Conservation (phyloP, 148 eudicot genomes). For the Vaccinium corymbosum region DNA sequence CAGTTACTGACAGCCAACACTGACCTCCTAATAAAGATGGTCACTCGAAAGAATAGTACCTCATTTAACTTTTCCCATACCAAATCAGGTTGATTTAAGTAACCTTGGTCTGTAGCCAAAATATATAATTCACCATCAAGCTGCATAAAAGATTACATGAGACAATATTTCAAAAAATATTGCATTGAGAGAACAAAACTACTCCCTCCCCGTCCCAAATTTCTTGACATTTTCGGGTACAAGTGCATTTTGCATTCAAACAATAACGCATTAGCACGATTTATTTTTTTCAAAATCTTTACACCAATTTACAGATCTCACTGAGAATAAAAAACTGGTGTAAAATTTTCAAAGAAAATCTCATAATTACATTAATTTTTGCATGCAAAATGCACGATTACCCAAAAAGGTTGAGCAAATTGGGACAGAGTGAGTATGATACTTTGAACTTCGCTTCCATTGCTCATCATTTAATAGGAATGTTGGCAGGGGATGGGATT, state of each 20-base stretch:
- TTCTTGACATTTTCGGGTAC: too few relatives aligned
- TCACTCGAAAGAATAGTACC: slow-evolving; percentile 41
- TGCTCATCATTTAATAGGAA: not conserved
- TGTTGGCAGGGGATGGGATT: not conserved
- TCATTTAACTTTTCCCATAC: slow-evolving; percentile 97
- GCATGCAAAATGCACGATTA: too few relatives aligned
- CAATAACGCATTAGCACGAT: too few relatives aligned
- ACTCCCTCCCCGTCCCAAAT: too few relatives aligned
- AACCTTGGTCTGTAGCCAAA: slow-evolving; percentile 91
- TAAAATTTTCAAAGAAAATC: too few relatives aligned
- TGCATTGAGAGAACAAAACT: not conserved
- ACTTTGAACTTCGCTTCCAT: not conserved
- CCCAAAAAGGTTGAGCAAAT: too few relatives aligned
- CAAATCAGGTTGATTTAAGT: slow-evolving; percentile 85
- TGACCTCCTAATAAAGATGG: not conserved
- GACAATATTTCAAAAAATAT: slow-evolving; percentile 4
- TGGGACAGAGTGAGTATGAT: not conserved
- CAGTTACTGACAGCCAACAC: not conserved
- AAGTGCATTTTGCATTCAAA: too few relatives aligned
- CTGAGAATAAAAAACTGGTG: too few relatives aligned
- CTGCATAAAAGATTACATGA: slow-evolving; percentile 42
- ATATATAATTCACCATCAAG: slow-evolving; percentile 72
- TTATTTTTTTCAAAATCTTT: too few relatives aligned
- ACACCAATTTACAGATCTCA: too few relatives aligned
- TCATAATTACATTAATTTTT: too few relatives aligned